Evolutionary conservation across 306 rosid genomes (phyloP).

Genomic region (Casuarina equisetifolia): DNA sequence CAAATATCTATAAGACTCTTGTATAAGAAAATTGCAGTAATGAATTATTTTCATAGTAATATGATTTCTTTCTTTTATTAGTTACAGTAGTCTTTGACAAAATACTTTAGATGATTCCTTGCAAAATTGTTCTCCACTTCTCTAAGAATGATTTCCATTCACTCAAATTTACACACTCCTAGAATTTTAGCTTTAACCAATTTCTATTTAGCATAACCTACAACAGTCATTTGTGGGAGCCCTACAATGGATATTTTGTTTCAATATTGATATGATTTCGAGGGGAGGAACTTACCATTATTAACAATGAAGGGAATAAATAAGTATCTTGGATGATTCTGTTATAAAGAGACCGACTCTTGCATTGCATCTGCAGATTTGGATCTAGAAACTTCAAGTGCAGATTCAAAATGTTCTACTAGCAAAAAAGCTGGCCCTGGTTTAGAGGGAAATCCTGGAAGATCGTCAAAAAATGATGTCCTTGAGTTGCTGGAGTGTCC

Average conservation of each 20-base stretch:
- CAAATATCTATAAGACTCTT: no score
- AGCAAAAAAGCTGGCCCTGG: conserved; percentile 28
- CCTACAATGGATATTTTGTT: conserved; percentile 1
- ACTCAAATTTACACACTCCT: neutral
- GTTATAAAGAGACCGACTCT: conserved; percentile 38
- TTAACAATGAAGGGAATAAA: conserved; percentile 28
- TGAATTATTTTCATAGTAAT: neutral
- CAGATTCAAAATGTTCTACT: conserved; percentile 36
- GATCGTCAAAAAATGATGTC: conserved; percentile 36
- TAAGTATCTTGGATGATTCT: conserved; percentile 38
- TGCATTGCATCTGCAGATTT: conserved; percentile 31
- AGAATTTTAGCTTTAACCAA: neutral
- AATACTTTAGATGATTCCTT: neutral
- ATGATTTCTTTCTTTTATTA: neutral
- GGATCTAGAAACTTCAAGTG: conserved; percentile 30
- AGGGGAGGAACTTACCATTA: conserved; percentile 10
- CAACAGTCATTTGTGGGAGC: neutral
- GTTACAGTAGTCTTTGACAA: neutral
- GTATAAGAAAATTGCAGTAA: no score
- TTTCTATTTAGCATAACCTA: neutral
- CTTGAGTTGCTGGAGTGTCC: conserved; percentile 57
- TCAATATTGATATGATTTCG: conserved; percentile 6
- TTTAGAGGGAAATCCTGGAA: conserved; percentile 29
- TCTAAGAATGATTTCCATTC: neutral
- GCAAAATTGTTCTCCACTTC: neutral